Evolutionary conservation across 192 early-diverging fungal genomes (phyloP).

Genomic region (Linderina pennispora): DNA sequence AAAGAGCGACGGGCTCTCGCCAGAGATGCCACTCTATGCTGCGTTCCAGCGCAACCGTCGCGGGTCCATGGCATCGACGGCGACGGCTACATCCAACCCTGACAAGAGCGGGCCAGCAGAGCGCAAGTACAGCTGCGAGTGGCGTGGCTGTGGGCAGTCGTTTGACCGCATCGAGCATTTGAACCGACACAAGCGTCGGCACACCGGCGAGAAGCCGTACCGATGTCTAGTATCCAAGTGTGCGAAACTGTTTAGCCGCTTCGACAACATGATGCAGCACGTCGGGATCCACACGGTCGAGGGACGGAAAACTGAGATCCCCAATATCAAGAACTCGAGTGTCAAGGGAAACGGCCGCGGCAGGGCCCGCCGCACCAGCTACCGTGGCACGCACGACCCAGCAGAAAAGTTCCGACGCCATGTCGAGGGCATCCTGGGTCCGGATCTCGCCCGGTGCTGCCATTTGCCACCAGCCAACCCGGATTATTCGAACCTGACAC

Average conservation of each 20-base stretch:
- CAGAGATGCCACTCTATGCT: background rate
- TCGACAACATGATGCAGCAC: conserved; percentile 81
- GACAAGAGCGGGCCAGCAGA: conserved; percentile 8
- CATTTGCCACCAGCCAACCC: conserved; percentile 41
- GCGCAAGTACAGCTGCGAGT: conserved; percentile 43
- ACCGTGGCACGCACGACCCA: conserved; percentile 30
- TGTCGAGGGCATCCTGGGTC: conserved; percentile 28
- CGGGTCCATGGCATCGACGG: conserved; percentile 17
- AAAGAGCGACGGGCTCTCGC: background rate
- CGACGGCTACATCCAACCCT: background rate
- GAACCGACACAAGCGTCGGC: conserved; percentile 63
- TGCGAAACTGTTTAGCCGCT: conserved; percentile 62
- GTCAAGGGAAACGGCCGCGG: conserved; percentile 43
- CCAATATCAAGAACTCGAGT: conserved; percentile 47
- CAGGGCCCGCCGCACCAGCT: conserved; percentile 45
- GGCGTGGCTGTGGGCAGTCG: conserved; percentile 40
- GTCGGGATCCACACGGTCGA: conserved; percentile 59
- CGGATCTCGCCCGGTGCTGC: conserved; percentile 26
- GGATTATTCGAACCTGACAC: conserved; percentile 43
- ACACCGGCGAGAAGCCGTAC: conserved; percentile 64
- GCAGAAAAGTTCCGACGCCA: conserved; percentile 42
- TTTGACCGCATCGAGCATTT: conserved; percentile 80
- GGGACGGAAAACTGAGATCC: conserved; percentile 42
- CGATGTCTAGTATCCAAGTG: conserved; percentile 62
- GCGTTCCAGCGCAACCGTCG: conserved; percentile 6